Evolutionary conservation across 176 grass and related monocot genomes (phyloP).

Genomic region (Phoenix roebelenii): DNA sequence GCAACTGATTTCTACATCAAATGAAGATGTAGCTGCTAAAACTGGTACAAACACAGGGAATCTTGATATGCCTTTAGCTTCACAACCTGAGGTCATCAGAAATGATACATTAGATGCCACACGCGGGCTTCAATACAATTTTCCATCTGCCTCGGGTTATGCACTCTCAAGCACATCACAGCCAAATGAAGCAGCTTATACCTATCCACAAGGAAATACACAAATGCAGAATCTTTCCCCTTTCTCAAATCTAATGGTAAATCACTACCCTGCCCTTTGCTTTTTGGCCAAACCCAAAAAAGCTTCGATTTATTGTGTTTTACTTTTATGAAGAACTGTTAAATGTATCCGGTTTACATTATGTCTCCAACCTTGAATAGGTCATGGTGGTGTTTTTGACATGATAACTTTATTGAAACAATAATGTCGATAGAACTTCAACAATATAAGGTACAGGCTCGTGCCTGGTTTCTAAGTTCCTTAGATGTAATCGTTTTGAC

Average conservation of each 20-base stretch:
- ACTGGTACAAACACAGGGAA: slow-evolving; percentile 47
- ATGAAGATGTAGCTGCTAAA: slow-evolving; percentile 37
- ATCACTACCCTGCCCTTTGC: neutral
- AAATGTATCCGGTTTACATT: no score
- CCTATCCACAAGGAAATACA: neutral
- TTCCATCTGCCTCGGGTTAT: slow-evolving; percentile 64
- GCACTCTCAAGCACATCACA: slow-evolving; percentile 43
- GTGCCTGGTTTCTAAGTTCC: no score
- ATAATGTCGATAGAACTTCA: no score
- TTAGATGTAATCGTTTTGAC: no score
- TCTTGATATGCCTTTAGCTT: slow-evolving; percentile 58
- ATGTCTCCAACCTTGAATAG: no score
- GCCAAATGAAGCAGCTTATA: neutral
- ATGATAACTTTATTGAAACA: no score
- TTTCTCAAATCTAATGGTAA: slow-evolving; percentile 57
- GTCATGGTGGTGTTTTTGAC: no score
- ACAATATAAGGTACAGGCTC: no score
- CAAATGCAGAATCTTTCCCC: neutral
- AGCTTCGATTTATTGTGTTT: no score
- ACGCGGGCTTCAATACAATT: slow-evolving; percentile 61
- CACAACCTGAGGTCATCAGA: slow-evolving; percentile 57
- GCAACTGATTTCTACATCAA: slow-evolving; percentile 26
- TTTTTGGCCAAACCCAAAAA: no score
- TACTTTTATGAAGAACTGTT: no score
- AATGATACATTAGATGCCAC: slow-evolving; percentile 46